Evolutionary conservation across 257 asterid genomes (phyloP).

Genomic region (Nicotiana knightiana): DNA sequence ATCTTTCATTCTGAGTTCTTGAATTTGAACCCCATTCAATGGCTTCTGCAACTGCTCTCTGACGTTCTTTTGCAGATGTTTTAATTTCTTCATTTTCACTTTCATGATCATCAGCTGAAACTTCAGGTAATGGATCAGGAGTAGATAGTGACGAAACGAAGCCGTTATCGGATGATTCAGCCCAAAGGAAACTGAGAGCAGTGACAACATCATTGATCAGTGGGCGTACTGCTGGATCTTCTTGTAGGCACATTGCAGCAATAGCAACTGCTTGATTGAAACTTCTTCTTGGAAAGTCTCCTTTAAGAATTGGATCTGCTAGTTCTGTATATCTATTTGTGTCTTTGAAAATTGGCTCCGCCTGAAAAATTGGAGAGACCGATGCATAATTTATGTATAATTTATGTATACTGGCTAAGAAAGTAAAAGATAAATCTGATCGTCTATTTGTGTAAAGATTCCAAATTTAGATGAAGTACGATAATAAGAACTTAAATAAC

Average conservation of each 20-base stretch:
- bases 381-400: neutral
- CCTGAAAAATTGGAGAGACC: constrained; percentile 19
- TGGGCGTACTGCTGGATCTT: constrained; percentile 61
- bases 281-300: constrained; percentile 48
- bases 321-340: constrained; percentile 47
- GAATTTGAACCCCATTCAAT: constrained; percentile 82
- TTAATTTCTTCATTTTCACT: neutral
- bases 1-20: constrained; percentile 21
- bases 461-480: too few species aligned
- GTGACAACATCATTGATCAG: constrained; percentile 78
- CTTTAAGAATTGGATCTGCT: constrained; percentile 55
- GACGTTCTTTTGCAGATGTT: constrained; percentile 36
- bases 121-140: neutral
- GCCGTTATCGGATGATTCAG: constrained; percentile 18
- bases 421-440: too few species aligned
- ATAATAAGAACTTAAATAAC: too few species aligned
- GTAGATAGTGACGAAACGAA: neutral
- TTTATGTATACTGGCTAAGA: too few species aligned
- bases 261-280: constrained; percentile 73
- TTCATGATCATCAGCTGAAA: constrained; percentile 5
- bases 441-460: too few species aligned
- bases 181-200: constrained; percentile 61
- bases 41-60: constrained; percentile 80
- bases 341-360: constrained; percentile 65
- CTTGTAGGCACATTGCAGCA: constrained; percentile 83